Conservation (phyloP, 495 filamentous ascomycete species). For the Aspergillus diversus region DNA sequence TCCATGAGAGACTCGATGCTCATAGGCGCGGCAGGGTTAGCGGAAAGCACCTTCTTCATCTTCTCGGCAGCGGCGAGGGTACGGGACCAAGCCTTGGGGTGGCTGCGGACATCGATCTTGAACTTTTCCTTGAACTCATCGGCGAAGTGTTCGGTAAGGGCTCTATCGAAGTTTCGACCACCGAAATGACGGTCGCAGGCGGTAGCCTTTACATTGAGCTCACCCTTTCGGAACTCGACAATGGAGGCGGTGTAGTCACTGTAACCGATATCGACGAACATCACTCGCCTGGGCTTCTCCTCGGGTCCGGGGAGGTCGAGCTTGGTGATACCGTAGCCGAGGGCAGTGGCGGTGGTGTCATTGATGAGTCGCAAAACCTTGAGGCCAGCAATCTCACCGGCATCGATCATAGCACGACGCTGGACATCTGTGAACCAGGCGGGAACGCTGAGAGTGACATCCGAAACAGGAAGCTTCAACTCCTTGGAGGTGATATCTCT, state of each 20-base stretch:
- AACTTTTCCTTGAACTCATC: conserved; percentile 93
- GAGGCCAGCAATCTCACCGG: conserved; percentile 90
- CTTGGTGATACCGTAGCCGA: conserved; percentile 98
- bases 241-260: conserved; percentile 93
- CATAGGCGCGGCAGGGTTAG: conserved; percentile 90
- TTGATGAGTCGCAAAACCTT: conserved; percentile 95
- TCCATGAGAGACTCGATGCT: conserved; percentile 99
- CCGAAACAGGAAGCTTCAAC: conserved; percentile 89
- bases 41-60: conserved; percentile 98
- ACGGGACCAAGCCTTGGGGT: conserved; percentile 86
- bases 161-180: conserved; percentile 95
- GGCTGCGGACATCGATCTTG: conserved; percentile 85
- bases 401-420: conserved; percentile 86
- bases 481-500: conserved; percentile 85
- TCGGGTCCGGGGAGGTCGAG: conserved; percentile 84
- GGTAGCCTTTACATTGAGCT: conserved; percentile 91
- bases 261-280: conserved; percentile 95
- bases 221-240: conserved; percentile 96
- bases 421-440: conserved; percentile 97
- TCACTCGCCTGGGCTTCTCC: conserved; percentile 90
- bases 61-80: conserved; percentile 90
- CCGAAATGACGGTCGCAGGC: conserved; percentile 95
- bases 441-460: conserved; percentile 92
- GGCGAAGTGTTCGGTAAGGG: conserved; percentile 90
- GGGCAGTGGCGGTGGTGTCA: conserved; percentile 94